Evolutionary conservation across 108 stramenopile genomes (phyloP).

Genomic region (Epithemia pelagica): DNA sequence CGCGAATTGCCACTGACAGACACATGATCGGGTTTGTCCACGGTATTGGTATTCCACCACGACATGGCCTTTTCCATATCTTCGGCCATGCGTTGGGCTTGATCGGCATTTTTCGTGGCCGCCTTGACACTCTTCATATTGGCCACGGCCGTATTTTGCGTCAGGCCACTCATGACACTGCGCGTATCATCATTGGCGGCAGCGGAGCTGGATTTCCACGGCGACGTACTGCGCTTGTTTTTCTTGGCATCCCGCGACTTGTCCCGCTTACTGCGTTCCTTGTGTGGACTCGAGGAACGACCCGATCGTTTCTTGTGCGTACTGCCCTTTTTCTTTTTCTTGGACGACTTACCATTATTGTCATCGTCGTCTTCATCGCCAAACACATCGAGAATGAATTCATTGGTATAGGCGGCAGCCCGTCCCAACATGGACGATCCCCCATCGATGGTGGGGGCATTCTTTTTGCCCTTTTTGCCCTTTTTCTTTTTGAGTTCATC

Average conservation of each 20-base stretch:
- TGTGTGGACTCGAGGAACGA: not conserved
- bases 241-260: not conserved
- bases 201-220: no score
- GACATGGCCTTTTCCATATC: conserved; percentile 30
- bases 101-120: conserved; percentile 8
- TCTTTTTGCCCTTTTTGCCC: not conserved
- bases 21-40: conserved; percentile 19
- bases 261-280: not conserved
- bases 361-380: not conserved
- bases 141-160: not conserved
- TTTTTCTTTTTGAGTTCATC: not conserved
- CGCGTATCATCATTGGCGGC: not conserved
- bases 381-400: not conserved
- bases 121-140: conserved; percentile 1
- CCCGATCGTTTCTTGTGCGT: no score
- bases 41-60: conserved; percentile 23
- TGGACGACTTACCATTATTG: not conserved
- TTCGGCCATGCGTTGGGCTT: conserved; percentile 21
- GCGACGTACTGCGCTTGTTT: not conserved
- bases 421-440: not conserved
- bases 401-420: not conserved
- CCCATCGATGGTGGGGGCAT: not conserved
- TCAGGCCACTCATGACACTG: not conserved
- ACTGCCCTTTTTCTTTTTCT: not conserved
- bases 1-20: not conserved